Evolutionary conservation across 2,329 filamentous ascomycete genomes (phyloP), one percentile per base, ranked within the genome.

Genomic region (Chaetomiaceae sp.): DNA sequence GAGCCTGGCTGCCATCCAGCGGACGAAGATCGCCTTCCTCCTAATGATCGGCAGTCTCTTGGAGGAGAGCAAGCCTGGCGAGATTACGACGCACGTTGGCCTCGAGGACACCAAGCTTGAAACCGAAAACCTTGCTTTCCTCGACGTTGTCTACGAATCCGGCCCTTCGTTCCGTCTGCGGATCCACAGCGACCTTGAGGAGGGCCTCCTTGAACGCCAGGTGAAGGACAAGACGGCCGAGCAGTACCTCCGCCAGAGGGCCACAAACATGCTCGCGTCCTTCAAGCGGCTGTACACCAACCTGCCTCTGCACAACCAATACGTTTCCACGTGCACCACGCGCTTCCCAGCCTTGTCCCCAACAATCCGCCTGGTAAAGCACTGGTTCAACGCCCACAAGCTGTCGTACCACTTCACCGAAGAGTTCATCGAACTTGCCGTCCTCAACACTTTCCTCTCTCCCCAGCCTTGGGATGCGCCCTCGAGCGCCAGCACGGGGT

Each of bases 1-100:
- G 64, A 89, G 95, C 63, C 71, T 97, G 8, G 81, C 81, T 3
- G 91, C 92, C 5, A 96, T 97, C 50, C 93, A 99, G 66, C 83
- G 90, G 63, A 91, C 90, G 12, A 99, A 99, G 68, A 80, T 95
- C 34, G 93, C 95, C 3, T 95, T 99, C 64, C 75, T 93, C 4
- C 71, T 96, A 3, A 81, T 84, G 60, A 83, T 96, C 50, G 82
- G 84, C 44, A 82, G 85, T 45, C 77, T 89, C 3, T 71, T 99
- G 2, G 76, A 80, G 48, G 76, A 80, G 16, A 70, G 75, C 3
- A 80, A 84, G 34, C 51, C 60, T 21, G 73, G 78, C 8, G 76
- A 73, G 37, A 75, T 89, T 35, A 79, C 73, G 23, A 83, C 84
- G 6, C 82, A 83, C 40, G 72, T 97, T 12, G 92, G 93, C 0